A percentile compares a stretch with the other conserved stretches of the same genome.
Conservation (phyloP, 106 monocot genomes). For the Dendrobium nobile region DNA sequence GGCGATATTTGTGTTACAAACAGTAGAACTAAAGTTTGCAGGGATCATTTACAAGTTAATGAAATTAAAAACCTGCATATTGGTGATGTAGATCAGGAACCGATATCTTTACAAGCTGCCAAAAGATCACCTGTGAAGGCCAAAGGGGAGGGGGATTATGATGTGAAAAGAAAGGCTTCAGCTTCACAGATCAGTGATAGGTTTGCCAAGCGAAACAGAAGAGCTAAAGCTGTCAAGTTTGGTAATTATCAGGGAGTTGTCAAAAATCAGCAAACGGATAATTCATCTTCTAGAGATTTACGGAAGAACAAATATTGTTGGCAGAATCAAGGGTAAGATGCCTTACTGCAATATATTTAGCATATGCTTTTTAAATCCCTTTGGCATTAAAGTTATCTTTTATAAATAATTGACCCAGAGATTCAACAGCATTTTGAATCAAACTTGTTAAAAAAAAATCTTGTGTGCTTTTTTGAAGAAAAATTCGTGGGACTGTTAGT, state of each 20-base stretch:
- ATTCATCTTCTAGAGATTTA: constrained; percentile 4
- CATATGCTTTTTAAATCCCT: background rate
- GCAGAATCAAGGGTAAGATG: background rate
- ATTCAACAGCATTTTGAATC: no score
- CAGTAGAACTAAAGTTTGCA: background rate
- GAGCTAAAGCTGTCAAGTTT: background rate
- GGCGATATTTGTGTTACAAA: background rate
- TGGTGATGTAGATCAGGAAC: background rate
- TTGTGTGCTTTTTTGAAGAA: no score
- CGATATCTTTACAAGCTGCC: constrained; percentile 2
- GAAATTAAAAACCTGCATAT: background rate
- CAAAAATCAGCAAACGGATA: background rate
- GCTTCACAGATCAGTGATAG: constrained; percentile 2
- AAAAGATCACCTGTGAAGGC: constrained; percentile 1
- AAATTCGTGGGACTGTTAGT: no score
- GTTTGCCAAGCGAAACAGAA: constrained; percentile 5
- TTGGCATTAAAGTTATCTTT: no score
- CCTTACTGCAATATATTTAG: background rate
- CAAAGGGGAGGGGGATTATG: background rate
- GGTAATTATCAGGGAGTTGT: background rate
- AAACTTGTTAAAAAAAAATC: no score
- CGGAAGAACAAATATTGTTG: background rate
- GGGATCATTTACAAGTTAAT: background rate
- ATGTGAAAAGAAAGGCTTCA: background rate
- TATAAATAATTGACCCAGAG: no score